phyloP scores from a whole-genome alignment of 2,329 filamentous ascomycete genomes.

The Ceratocystis colombiana region DNA sequence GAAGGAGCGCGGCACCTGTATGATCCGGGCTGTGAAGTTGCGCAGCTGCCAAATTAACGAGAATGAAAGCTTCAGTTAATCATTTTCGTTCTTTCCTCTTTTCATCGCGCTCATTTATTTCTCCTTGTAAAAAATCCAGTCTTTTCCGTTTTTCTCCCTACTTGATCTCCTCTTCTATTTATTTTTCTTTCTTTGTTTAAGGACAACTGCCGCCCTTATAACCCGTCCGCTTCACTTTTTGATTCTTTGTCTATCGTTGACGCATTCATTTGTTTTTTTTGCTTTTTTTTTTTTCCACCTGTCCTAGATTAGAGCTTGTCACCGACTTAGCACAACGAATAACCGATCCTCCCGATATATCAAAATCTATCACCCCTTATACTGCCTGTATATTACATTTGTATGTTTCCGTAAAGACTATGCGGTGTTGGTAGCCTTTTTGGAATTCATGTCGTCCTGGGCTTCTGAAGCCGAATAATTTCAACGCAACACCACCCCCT shows the following conservation, averaged over 20 bases:
- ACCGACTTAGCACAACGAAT: neutral
- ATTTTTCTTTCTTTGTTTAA: neutral
- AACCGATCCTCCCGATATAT: neutral
- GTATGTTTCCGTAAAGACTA: slow-evolving; percentile 2
- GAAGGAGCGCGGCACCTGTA: slow-evolving; percentile 4
- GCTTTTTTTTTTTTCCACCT: neutral
- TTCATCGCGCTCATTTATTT: neutral
- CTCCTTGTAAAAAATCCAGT: neutral
- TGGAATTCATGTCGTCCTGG: neutral
- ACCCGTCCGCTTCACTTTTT: neutral
- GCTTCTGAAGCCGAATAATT: slow-evolving; percentile 7
- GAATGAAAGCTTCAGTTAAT: neutral
- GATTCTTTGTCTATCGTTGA: neutral
- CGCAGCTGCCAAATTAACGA: slow-evolving; percentile 8
- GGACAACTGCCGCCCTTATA: neutral
- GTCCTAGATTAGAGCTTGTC: slow-evolving; percentile 2
- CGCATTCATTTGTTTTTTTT: neutral
- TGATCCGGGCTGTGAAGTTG: slow-evolving; percentile 9
- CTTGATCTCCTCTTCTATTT: neutral
- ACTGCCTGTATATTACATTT: neutral
- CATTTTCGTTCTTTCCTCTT: neutral
- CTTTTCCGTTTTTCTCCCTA: neutral
- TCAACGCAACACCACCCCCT: neutral
- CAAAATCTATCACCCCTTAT: neutral
- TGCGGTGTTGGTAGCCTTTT: slow-evolving; percentile 6